Evolutionary conservation across 2,329 filamentous ascomycete species (phyloP).

Genomic region (Phialophora chinensis): DNA sequence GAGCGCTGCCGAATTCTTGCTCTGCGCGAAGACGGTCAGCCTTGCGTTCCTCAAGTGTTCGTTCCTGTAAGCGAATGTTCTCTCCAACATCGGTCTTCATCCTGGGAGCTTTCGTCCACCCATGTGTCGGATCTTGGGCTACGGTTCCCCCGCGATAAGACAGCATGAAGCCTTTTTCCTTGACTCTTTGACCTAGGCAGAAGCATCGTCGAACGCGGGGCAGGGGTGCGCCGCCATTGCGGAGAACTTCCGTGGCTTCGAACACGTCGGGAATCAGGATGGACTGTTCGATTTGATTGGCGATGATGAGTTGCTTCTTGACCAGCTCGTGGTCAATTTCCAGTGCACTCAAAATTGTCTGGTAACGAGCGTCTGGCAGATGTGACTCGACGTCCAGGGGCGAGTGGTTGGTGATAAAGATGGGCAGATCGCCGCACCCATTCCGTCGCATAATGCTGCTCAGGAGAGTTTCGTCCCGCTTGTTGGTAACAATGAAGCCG

Average conservation of each 20-base stretch:
- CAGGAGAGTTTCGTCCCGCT: conserved; percentile 74
- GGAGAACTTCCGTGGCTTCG: conserved; percentile 73
- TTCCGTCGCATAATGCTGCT: conserved; percentile 65
- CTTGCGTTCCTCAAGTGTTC: conserved; percentile 60
- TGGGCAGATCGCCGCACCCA: conserved; percentile 58
- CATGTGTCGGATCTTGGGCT: conserved; percentile 60
- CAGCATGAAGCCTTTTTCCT: conserved; percentile 66
- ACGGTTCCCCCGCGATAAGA: conserved; percentile 56
- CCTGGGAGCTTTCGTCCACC: conserved; percentile 63
- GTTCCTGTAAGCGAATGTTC: conserved; percentile 64
- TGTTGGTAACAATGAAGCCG: conserved; percentile 80
- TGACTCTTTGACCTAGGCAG: conserved; percentile 68
- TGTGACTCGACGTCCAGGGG: conserved; percentile 65
- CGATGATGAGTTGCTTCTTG: conserved; percentile 82
- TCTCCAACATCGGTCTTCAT: conserved; percentile 79
- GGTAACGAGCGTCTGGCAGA: conserved; percentile 74
- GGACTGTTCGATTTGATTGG: conserved; percentile 79
- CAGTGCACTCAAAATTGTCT: conserved; percentile 80
- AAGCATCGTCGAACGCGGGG: conserved; percentile 74
- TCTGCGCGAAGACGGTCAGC: conserved; percentile 61
- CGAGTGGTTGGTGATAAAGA: conserved; percentile 68
- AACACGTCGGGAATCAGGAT: conserved; percentile 73
- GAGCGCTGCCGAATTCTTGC: conserved; percentile 54
- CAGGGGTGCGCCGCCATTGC: conserved; percentile 53
- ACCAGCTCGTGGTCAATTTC: conserved; percentile 80